Base-by-base conservation (phyloP, 169 alveolate genomes). In the Perkinsus chesapeaki region DNA sequence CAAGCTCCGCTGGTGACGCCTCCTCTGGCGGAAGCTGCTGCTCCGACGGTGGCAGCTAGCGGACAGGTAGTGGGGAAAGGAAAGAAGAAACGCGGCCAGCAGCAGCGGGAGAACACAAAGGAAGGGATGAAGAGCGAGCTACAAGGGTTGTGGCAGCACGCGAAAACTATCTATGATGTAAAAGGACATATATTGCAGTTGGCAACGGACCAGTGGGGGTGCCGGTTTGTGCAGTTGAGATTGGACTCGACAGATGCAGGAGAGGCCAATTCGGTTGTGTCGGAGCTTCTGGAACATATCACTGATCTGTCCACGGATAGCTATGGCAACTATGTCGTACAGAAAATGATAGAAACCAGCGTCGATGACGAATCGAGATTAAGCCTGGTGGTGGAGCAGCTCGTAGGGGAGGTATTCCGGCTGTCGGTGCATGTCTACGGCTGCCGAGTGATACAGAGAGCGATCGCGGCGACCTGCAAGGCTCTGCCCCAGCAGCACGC, bases 401-500 rank as follows among this genome's bases (percentile, higher is more conserved):
- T 96, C 60, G 94, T 93, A 91, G 96, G 95, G 36, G 94, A 94
- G 48, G 94, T 97, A n/a, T 39, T 94, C 27, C 95, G 95, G 92
- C 93, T 97, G 5, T 94, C 97, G 48, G 43, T 92, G 43, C 95
- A 96, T 92, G 95, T 94, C 96, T 95, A 96, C 93, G 98, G 98
- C 19, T 96, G 98, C 93, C 94, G 98, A 92, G 98, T 96, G 91
- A 95, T 97, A 43, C 96, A 96, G 91, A 96, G 96, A 93, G 95
- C 95, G 60, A 39, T 97, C 39, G 96, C 95, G 48, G 96, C 95
- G 7, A 94, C 96, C 0, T 92, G 95, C 0, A 48, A 91, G 39
- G 37, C 82, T 60, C 31, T 60, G 31, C 82, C 82, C 12, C 94
- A 96, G 82, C 93, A 93, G 92, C 92, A 95, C 82, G 72, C 94